Evolutionary conservation across 768 basidiomycete species (phyloP), one percentile per base, ranked within the genome.

Genomic region (Leccinum imitatum): DNA sequence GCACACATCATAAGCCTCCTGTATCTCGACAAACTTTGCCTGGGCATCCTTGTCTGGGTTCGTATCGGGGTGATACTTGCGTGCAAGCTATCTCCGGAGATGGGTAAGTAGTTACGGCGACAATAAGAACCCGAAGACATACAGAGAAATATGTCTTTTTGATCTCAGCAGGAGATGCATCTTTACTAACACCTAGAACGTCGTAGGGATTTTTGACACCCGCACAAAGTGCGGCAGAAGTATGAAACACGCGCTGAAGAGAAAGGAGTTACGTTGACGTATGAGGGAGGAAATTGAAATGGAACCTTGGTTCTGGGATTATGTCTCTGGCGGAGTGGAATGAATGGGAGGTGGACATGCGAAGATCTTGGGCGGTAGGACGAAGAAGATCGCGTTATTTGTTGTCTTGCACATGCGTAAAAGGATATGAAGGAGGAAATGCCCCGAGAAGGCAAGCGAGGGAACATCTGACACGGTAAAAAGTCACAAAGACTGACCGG

Each of bases 71-170:
- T 99, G 97, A 70, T 90, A 97, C 80, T 98, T 96, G 62, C 96
- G 91, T 17, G 97, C 97, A 64, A 99, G 89, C 96, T 97, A 70
- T 35, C 23, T 47, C 14, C n/a, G 44, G 48, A 56, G 31, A n/a
- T 37, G 57, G 61, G 58, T 62, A 56, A 66, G 66, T 61, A 57
- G 58, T 65, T 33, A 6, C 54, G 52, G 60, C 25, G 31, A 54
- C 33, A 47, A n/a, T 44, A 58, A 62, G 67, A 62, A 64, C 46
- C 39, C 15, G 44, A 50, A 33, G 14, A 52, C 91, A 69, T 73
- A 97, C 96, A 71, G 91, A 82, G 75, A 98, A 99, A 76, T 99
- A 99, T 3, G 84, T 84, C 78, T 98, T 98, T 85, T 99, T 99
- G 69, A 99, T 98, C 65, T 98, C 94, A 21, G 89, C 84, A 27